Percentiles rank a stretch among this genome's conserved stretches.
These are phyloP conservation scores for Plectosphaerella cucumerina DNA, from an alignment of 2,329 filamentous ascomycete genomes.

Conservation along the genomic window DNA sequence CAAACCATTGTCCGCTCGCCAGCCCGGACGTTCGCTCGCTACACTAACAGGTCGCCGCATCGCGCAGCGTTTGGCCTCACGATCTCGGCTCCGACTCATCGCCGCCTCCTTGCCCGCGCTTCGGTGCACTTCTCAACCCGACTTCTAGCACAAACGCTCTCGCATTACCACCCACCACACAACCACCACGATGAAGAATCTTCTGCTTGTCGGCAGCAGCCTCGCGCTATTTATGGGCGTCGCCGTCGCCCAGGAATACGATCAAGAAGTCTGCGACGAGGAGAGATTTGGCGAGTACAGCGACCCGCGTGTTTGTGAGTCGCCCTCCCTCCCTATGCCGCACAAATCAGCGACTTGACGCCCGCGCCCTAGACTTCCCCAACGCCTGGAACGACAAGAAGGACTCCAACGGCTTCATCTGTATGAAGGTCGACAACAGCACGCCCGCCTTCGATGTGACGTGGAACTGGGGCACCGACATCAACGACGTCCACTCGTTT, in stretches of 20 bases:
- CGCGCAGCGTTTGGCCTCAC: background rate
- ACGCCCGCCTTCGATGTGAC: constrained; percentile 24
- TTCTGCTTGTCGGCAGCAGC: constrained; percentile 5
- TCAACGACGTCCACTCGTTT: constrained; percentile 23
- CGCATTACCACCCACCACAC: no score
- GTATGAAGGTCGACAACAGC: constrained; percentile 22
- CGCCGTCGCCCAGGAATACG: constrained; percentile 16
- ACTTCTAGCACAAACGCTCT: no score
- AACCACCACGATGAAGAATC: constrained; percentile 5
- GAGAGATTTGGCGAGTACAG: constrained; percentile 18
- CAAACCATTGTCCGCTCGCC: background rate
- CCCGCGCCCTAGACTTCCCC: constrained; percentile 8
- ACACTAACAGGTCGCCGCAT: background rate
- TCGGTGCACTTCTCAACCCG: no score
- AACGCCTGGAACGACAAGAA: constrained; percentile 29
- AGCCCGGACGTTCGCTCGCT: background rate
- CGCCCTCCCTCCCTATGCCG: background rate
- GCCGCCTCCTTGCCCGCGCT: background rate
- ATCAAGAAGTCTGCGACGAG: constrained; percentile 21
- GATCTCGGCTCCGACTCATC: background rate
- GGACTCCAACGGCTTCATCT: constrained; percentile 22
- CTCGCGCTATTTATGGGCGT: constrained; percentile 12
- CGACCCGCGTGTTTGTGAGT: constrained; percentile 15
- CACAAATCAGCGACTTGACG: background rate
- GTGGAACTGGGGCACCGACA: constrained; percentile 23